Base-by-base conservation (phyloP, 2,329 filamentous ascomycete species). In the Thielaviopsis cerberus region DNA sequence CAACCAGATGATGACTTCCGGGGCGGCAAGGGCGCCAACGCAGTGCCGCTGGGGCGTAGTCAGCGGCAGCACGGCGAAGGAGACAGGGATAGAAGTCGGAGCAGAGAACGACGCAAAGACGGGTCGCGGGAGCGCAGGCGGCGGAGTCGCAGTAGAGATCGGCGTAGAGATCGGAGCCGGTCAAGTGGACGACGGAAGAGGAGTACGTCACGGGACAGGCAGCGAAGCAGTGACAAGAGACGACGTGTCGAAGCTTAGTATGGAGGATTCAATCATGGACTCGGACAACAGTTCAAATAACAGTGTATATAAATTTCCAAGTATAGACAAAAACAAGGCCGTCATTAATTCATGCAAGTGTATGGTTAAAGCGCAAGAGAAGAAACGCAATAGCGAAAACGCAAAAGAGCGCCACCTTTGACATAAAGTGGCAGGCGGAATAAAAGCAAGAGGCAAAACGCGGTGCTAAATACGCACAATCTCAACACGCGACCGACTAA, bases 401-500 rank as follows among this genome's bases (percentile, higher is more conserved):
- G n/a, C 34, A 41, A 23, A 25, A 51, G 48, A 23, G 22, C 48
- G 17, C 45, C 45, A n/a, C 17, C 17, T 3, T 50, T 1, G 17
- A 13, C 7, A n/a, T 23, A 51, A 23, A 3, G 22, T 24, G 10
- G 13, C 17, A 54, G 23, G 48, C 30, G 53, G 15, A 53, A 34
- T 27, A 8, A 53, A 22, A 20, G n/a, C 34, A 53, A 10, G 20
- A 53, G 11, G 20, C 3, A 57, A 27, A 25, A 51, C 41, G 53
- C 50, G 13, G 27, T 63, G 65, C 65, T 70, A 81, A 69, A 96
- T 92, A 72, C 80, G 83, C 41, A 85, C 79, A 66, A 98, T 85
- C 69, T 98, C 91, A 23, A 95, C 88, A 62, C 91, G 80, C 27
- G 88, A 83, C 61, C 92, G 76, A 62, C 91, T 82, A 70, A 85